A percentile compares a stretch with the other conserved stretches of the same genome.
Conservation (phyloP, 2,329 filamentous ascomycete genomes). For the Samsoniella hepiali region DNA sequence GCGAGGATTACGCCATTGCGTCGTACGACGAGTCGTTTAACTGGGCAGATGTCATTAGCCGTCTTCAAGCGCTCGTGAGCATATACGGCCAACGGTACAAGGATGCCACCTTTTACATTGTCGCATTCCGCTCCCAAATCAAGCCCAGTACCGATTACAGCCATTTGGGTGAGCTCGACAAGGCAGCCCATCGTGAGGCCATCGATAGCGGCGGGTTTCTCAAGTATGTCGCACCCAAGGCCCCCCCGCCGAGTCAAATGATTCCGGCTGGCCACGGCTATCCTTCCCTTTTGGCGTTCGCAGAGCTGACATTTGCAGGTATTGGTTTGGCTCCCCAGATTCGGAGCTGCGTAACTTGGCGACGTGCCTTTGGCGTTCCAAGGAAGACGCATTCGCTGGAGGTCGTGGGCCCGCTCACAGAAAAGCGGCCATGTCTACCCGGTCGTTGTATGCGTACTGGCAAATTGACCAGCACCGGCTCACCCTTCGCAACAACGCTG, state of each 20-base stretch:
- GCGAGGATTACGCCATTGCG: slow-evolving; percentile 72
- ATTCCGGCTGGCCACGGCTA: not conserved
- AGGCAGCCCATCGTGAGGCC: slow-evolving; percentile 76
- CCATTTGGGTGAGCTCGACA: slow-evolving; percentile 70
- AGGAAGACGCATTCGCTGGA: slow-evolving; percentile 57
- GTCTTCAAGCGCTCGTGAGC: slow-evolving; percentile 51
- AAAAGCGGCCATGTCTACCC: slow-evolving; percentile 63
- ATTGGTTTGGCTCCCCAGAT: slow-evolving; percentile 83
- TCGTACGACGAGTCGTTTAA: slow-evolving; percentile 75
- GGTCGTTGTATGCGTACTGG: slow-evolving; percentile 63
- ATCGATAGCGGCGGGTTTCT: slow-evolving; percentile 75
- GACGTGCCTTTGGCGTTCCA: slow-evolving; percentile 67
- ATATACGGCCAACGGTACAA: slow-evolving; percentile 52
- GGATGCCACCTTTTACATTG: slow-evolving; percentile 71
- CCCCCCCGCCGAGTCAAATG: not conserved
- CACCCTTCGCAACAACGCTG: slow-evolving; percentile 62
- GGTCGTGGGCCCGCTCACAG: slow-evolving; percentile 58
- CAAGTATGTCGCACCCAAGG: slow-evolving; percentile 53
- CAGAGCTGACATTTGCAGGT: slow-evolving; percentile 43
- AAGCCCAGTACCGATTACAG: slow-evolving; percentile 63
- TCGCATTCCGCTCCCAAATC: slow-evolving; percentile 76
- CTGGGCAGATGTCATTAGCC: slow-evolving; percentile 61
- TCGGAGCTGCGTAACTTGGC: slow-evolving; percentile 71
- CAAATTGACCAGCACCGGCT: slow-evolving; percentile 68
- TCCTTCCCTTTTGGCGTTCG: not conserved